phyloP scores from a whole-genome alignment of 176 grass and related monocot species.

The Oryza glaberrima region DNA sequence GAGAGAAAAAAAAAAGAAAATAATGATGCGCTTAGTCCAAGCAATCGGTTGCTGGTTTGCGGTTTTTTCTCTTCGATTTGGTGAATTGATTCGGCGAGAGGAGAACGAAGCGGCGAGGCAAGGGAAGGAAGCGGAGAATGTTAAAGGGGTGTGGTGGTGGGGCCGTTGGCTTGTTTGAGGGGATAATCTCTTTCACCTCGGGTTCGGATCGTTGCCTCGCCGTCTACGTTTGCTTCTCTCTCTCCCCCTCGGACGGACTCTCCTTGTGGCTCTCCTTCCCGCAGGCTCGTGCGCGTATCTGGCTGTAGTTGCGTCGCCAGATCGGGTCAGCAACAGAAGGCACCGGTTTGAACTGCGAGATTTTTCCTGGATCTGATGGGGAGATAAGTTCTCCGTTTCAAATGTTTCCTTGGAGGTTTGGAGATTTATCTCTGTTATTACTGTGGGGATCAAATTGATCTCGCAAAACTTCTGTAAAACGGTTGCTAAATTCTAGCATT shows the following conservation, averaged over 20 bases:
- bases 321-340: background rate
- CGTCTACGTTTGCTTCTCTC: constrained; percentile 31
- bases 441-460: too few species aligned
- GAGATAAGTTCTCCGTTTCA: background rate
- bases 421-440: background rate
- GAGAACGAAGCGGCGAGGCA: constrained; percentile 14
- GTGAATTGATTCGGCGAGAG: constrained; percentile 3
- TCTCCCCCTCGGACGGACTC: background rate
- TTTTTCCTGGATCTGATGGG: background rate
- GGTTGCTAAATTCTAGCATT: background rate
- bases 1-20: background rate
- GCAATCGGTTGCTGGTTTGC: constrained; percentile 17
- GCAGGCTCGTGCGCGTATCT: background rate
- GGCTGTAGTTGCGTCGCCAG: background rate
- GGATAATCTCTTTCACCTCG: constrained; percentile 19
- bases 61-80: background rate
- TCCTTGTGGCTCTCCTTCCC: background rate
- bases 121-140: background rate
- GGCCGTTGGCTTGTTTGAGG: constrained; percentile 37
- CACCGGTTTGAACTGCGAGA: background rate
- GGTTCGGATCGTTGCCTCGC: background rate
- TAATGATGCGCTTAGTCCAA: background rate
- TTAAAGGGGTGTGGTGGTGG: background rate
- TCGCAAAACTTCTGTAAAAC: background rate
- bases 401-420: background rate